Evolutionary conservation across 148 eudicot species (phyloP), one percentile per base, ranked within the genome.

Genomic region (Rheum nobile): DNA sequence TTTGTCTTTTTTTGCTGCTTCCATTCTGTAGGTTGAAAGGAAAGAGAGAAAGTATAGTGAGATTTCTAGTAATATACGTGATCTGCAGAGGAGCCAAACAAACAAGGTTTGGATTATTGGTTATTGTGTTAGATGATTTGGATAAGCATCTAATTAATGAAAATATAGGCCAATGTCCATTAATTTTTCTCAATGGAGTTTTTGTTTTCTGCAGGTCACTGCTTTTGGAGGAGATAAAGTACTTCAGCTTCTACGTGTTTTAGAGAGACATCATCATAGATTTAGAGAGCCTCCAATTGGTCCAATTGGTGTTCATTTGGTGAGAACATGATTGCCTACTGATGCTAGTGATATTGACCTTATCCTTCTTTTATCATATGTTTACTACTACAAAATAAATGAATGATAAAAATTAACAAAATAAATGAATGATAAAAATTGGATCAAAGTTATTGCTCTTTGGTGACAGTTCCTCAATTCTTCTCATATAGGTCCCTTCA

Each of bases 221-320:
- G 99, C 97, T 74, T 95, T 88, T 79, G 99, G 99, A 78, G 97
- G 97, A 71, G 76, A 72, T 11, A 84, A 79, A 69, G 97, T 95
- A 65, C 79, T 82, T 71, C 75, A 71, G 80, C 99, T 95, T 75
- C 83, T 95, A 76, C 84, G 80, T 75, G 84, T 82, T 46, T 86
- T 95, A 71, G 98, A 95, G 86, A 85, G 86, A 69, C 85, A 90
- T 71, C 86, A 85, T 74, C 79, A 76, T 52, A 83, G 77, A 76
- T 95, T 95, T 80, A 84, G 76, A 69, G 81, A 78, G 78, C 88
- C 99, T 12, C 99, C 99, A 24, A 91, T 95, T 82, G 99, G 99
- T 71, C 99, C 99, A 16, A 86, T 95, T 42, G 99, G 99, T 13
- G 83, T 84, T 35, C 99, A 91, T 81, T 46, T 95, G 96, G 99